These are phyloP conservation scores for Hippophae tibetana DNA, from an alignment of 306 rosid species.

Conservation along the genomic window DNA sequence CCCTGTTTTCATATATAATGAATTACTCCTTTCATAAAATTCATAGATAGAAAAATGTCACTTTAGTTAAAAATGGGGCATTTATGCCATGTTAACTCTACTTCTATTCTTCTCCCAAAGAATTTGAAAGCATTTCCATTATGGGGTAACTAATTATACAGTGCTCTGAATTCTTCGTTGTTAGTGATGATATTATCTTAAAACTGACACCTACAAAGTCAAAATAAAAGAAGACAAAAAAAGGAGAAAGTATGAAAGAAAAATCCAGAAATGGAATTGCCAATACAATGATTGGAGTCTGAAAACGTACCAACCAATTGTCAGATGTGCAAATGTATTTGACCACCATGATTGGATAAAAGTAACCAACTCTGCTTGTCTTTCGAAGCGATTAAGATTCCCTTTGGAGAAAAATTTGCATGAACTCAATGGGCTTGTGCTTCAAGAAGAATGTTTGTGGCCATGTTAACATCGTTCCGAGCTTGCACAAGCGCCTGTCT, in stretches of 20 bases:
- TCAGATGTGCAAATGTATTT: slow-evolving; percentile 21
- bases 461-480: slow-evolving; percentile 75
- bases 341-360: slow-evolving; percentile 18
- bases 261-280: slow-evolving; percentile 17
- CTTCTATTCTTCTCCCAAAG: no score
- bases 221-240: slow-evolving; percentile 14
- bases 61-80: no score
- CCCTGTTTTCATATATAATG: no score
- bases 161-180: no score
- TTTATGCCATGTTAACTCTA: no score
- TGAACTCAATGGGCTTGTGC: slow-evolving; percentile 55
- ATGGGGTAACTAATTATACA: no score
- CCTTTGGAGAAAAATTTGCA: slow-evolving; percentile 1
- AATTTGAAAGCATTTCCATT: no score
- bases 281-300: slow-evolving; percentile 29
- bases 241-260: slow-evolving; percentile 18
- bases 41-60: no score
- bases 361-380: slow-evolving; percentile 12
- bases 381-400: slow-evolving; percentile 18
- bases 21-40: no score
- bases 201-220: slow-evolving; percentile 24
- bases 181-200: no score
- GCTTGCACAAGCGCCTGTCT: slow-evolving; percentile 94
- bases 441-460: slow-evolving; percentile 91
- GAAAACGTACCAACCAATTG: not conserved